Percentiles rank a stretch among this genome's conserved stretches.
These are phyloP conservation scores for Tuber umbilicatum DNA, from an alignment of 495 filamentous ascomycete genomes.

Conservation along the genomic window DNA sequence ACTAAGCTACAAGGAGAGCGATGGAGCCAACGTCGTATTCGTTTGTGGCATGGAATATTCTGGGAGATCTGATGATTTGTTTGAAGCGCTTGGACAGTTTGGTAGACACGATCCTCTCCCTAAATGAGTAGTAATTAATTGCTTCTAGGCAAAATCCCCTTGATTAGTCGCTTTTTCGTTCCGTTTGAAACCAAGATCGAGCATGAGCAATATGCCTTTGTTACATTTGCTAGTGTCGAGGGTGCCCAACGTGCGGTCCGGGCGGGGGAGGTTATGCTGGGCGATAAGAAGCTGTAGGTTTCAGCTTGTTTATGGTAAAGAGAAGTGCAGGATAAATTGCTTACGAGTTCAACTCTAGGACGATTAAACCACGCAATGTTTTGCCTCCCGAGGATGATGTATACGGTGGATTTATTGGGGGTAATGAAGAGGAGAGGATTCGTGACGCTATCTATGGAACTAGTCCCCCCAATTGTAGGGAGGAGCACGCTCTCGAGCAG, in stretches of 20 bases:
- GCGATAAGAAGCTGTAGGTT: slow-evolving; percentile 36
- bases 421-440: no score
- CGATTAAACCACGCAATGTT: slow-evolving; percentile 36
- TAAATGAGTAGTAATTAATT: slow-evolving; percentile 2
- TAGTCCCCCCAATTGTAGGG: no score
- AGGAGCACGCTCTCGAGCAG: no score
- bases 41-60: slow-evolving; percentile 28
- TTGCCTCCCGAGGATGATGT: no score
- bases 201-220: slow-evolving; percentile 38
- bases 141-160: no score
- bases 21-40: slow-evolving; percentile 35
- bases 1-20: slow-evolving; percentile 17
- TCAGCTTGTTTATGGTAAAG: not conserved
- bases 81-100: slow-evolving; percentile 39
- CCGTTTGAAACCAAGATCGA: slow-evolving; percentile 28
- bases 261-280: slow-evolving; percentile 32
- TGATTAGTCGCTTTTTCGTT: slow-evolving; percentile 12
- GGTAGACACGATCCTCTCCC: slow-evolving; percentile 16
- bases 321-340: not conserved
- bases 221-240: slow-evolving; percentile 34
- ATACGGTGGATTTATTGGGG: no score
- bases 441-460: no score
- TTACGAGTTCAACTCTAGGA: slow-evolving; percentile 15
- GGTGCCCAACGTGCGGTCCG: slow-evolving; percentile 36
- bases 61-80: slow-evolving; percentile 28